Evolutionary conservation across 73 alveolate species (phyloP), one percentile per base, ranked within the genome.

Genomic region (Paramecium primaurelia): DNA sequence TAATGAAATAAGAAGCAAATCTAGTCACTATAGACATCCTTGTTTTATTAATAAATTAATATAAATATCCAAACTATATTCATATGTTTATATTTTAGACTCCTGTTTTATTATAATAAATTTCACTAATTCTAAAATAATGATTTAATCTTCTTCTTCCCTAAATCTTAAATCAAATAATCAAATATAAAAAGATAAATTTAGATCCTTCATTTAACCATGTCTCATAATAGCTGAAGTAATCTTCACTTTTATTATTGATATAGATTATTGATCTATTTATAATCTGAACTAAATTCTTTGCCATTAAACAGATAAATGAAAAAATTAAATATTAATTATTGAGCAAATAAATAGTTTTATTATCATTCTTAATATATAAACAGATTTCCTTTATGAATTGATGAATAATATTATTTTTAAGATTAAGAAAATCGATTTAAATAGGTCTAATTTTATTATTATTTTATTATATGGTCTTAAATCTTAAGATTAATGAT

Each of bases 11-110:
- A n/a, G 36, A 22, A 45, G 75, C 58, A 47, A 80, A 45, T 80
- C 91, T 80, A 11, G 87, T 73, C 4, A 73, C 59, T 3, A 73
- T 73, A 68, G 87, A 73, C 87, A 73, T 73, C 34, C 28, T 40
- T 32, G 10, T 14, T 73, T 12, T 37, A 6, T 32, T 32, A 32
- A 71, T 71, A 71, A 58, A 59, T 59, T 20, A 16, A 26, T 59
- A 59, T 59, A 49, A 49, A 49, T 49, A 49, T 49, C 38, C 20
- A 20, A 8, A 16, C 26, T 59, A 1, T 30, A 10, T 30, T 26
- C 77, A 59, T 25, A 16, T 0, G 1, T 5, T 16, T 49, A 2
- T 14, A 12, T 25, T 26, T 12, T 0, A 12, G 25, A 49, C 59
- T 1, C 7, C 14, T 12, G 0, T 4, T 10, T 16, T 49, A 49